Conservation (phyloP, 192 early-diverging fungal genomes). For the Backusella morwellensis region DNA sequence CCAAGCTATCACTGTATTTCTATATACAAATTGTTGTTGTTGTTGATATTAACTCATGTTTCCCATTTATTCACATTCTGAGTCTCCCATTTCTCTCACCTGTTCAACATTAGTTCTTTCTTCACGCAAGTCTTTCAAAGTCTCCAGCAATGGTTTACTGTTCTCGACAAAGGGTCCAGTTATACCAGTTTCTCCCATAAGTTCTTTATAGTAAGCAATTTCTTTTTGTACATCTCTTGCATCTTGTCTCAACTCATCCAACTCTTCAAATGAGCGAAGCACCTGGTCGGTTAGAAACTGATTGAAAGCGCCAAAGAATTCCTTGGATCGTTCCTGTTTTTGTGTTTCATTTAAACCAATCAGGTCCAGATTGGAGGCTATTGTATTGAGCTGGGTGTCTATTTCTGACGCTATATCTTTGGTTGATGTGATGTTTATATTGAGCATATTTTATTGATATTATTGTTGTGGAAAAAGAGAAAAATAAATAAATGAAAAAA, state of each 20-base stretch:
- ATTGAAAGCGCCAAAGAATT: neutral
- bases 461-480: neutral
- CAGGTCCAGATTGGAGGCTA: neutral
- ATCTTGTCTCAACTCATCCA: neutral
- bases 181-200: neutral
- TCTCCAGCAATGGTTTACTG: neutral
- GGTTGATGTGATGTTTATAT: neutral
- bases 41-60: too few species aligned
- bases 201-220: neutral
- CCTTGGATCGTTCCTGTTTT: slow-evolving; percentile 3
- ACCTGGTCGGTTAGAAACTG: neutral
- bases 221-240: neutral
- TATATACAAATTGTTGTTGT: neutral
- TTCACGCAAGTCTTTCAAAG: neutral
- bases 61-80: too few species aligned
- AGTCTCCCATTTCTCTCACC: neutral
- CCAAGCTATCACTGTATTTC: neutral
- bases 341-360: neutral
- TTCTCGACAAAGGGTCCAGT: neutral
- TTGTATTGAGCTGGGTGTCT: neutral
- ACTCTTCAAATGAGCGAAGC: neutral
- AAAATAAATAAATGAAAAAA: neutral
- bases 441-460: neutral
- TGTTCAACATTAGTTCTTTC: neutral
- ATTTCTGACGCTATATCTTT: neutral